Evolutionary conservation across 1,284 basidiomycete species (phyloP).

Genomic region (Ceratorhiza oryzae-sativae): DNA sequence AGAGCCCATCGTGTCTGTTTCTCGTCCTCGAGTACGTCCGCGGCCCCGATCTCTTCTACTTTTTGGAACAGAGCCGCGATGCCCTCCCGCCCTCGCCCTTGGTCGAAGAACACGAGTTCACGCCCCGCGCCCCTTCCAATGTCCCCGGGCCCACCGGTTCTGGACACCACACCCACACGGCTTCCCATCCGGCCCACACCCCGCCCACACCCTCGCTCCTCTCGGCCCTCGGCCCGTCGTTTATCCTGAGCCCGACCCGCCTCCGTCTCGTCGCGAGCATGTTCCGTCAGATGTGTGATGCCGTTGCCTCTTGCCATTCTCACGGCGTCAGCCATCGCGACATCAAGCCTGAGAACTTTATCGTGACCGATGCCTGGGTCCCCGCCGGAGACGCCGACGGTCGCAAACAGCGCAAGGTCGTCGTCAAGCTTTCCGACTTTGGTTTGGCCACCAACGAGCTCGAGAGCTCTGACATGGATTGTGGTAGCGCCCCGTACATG

Average conservation of each 20-base stretch:
- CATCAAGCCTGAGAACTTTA: conserved; percentile 98
- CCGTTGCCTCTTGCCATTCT: conserved; percentile 95
- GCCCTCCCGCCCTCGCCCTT: conserved; percentile 65
- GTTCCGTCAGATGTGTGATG: conserved; percentile 98
- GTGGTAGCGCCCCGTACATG: conserved; percentile 99
- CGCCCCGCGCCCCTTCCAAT: conserved; percentile 42
- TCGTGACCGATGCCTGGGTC: conserved; percentile 82
- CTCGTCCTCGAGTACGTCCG: conserved; percentile 92
- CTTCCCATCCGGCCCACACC: conserved; percentile 54
- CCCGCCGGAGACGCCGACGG: conserved; percentile 51
- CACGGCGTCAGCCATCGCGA: conserved; percentile 94
- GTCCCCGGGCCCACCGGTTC: conserved; percentile 35
- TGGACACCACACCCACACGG: conserved; percentile 31
- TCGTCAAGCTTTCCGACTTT: conserved; percentile 96
- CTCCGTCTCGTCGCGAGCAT: conserved; percentile 93
- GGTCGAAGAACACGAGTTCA: conserved; percentile 49
- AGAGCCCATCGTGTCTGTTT: conserved; percentile 80
- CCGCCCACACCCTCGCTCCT: conserved; percentile 94
- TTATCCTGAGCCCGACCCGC: conserved; percentile 84
- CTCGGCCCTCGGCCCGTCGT: conserved; percentile 82
- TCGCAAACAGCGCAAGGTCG: conserved; percentile 72
- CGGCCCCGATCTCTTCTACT: conserved; percentile 96
- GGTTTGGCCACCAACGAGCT: conserved; percentile 90
- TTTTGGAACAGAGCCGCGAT: conserved; percentile 92
- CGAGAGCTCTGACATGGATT: conserved; percentile 95